Evolutionary conservation across 176 grass and related monocot genomes (phyloP), one percentile per base, ranked within the genome.

Genomic region (Bothriochloa decipiens): DNA sequence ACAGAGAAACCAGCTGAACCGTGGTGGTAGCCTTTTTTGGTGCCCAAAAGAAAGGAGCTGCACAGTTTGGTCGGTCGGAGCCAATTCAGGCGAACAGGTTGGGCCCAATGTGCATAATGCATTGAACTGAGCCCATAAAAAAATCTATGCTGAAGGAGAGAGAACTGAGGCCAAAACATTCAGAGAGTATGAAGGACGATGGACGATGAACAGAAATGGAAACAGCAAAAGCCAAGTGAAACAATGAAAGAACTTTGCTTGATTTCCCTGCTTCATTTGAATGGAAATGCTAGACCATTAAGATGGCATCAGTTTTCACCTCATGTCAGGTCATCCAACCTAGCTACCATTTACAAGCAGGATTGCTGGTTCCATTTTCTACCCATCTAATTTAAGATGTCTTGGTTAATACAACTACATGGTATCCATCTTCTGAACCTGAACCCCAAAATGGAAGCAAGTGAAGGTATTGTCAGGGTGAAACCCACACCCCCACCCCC

Each of bases 361-460:
- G 83, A 43, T 40, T 47, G 39, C 18, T 17, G 52, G 45, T 36
- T 82, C 39, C 61, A 41, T 80, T 52, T 53, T 68, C 84, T 75
- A 87, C 12, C 49, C 39, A 53, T 66, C 80, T 84, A 71, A 46
- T 43, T 47, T 62, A 62, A 62, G 3, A 62, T 62, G 35, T 3
- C 28, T 74, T 86, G 20, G 62, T 83, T 86, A 80, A 80, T 74
- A 33, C 35, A 15, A 62, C 36, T 75, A 66, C 55, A 46, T 46
- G 80, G 77, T 47, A 68, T 49, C 47, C 66, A 62, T 92, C 87
- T 92, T 81, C 87, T 83, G 75, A 81, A 66, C 29, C 40, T 76
- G 32, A 52, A 79, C 91, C 91, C 91, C 87, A 90, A 93, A 93
- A 90, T 75, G 62, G 83, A 43, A 82, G 88, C 82, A 75, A 55